Percentiles rank a stretch among this genome's conserved stretches.
Conservation (phyloP, 495 filamentous ascomycete genomes). For the Parathielavia appendiculata region DNA sequence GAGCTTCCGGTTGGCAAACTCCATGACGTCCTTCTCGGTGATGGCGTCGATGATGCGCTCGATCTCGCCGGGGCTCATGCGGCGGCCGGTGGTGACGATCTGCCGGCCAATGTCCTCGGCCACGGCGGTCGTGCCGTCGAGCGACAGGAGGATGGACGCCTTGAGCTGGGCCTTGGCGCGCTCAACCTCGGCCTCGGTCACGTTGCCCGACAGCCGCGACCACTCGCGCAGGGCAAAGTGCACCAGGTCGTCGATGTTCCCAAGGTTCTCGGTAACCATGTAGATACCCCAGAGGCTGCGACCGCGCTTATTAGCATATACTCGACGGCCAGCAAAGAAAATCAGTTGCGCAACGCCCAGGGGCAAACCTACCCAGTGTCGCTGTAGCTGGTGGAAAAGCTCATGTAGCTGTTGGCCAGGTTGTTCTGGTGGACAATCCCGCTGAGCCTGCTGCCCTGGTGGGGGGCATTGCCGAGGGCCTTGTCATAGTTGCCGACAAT, state of each 20-base stretch:
- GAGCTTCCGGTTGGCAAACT: conserved; percentile 81
- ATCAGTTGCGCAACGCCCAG: not conserved
- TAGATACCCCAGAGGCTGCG: conserved; percentile 95
- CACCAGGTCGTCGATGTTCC: conserved; percentile 84
- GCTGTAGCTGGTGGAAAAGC: conserved; percentile 98
- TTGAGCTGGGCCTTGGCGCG: conserved; percentile 99
- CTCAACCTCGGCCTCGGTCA: conserved; percentile 87
- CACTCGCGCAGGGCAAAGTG: conserved; percentile 99
- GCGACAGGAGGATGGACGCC: conserved; percentile 91
- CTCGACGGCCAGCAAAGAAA: not conserved
- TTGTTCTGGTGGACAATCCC: conserved; percentile 85
- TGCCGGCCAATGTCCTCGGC: conserved; percentile 98
- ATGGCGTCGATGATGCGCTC: conserved; percentile 82
- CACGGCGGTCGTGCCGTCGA: conserved; percentile 94
- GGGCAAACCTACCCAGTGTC: conserved; percentile 77
- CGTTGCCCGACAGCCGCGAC: conserved; percentile 82
- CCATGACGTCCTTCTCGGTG: conserved; percentile 95
- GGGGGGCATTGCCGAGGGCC: conserved; percentile 92
- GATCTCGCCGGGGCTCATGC: conserved; percentile 87
- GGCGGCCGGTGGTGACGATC: conserved; percentile 92
- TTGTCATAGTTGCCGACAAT: conserved; percentile 99
- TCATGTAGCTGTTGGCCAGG: conserved; percentile 99
- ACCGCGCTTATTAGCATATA: conserved; percentile 18
- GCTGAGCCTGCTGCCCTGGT: conserved; percentile 97
- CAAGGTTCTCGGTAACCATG: conserved; percentile 85